Evolutionary conservation across 768 basidiomycete genomes (phyloP).

Genomic region (Russula sp.): DNA sequence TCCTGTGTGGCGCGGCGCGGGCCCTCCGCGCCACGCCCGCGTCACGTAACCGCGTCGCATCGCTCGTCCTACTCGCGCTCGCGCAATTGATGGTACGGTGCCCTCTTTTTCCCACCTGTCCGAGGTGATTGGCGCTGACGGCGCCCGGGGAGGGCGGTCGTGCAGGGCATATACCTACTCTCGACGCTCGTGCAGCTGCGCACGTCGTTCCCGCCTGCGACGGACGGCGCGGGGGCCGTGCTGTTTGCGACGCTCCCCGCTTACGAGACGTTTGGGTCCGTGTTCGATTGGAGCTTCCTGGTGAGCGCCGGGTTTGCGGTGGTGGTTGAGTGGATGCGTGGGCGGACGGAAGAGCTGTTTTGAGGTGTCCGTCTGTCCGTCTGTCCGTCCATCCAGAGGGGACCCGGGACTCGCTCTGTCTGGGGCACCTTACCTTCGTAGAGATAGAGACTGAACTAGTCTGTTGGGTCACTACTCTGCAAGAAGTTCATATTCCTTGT

Average conservation of each 20-base stretch:
- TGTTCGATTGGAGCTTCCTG: slow-evolving; percentile 73
- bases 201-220: slow-evolving; percentile 67
- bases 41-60: slow-evolving; percentile 60
- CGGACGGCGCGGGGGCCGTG: slow-evolving; percentile 35
- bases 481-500: no score
- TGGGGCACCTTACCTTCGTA: no score
- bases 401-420: no score
- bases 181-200: slow-evolving; percentile 80
- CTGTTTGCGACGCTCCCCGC: slow-evolving; percentile 68
- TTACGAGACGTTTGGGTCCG: slow-evolving; percentile 64
- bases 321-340: slow-evolving; percentile 46
- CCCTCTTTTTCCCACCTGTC: not conserved
- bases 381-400: not conserved
- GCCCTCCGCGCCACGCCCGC: slow-evolving; percentile 51
- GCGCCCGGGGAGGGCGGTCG: not conserved
- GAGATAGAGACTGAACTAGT: no score
- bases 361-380: not conserved
- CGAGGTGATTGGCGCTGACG: not conserved
- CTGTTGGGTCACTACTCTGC: no score
- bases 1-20: slow-evolving; percentile 61
- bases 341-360: not conserved
- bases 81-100: slow-evolving; percentile 74
- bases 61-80: slow-evolving; percentile 68
- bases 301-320: slow-evolving; percentile 46
- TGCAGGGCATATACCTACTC: slow-evolving; percentile 74